Base-by-base conservation (phyloP, 1,284 basidiomycete species). In the Cryptococcus sp. region DNA sequence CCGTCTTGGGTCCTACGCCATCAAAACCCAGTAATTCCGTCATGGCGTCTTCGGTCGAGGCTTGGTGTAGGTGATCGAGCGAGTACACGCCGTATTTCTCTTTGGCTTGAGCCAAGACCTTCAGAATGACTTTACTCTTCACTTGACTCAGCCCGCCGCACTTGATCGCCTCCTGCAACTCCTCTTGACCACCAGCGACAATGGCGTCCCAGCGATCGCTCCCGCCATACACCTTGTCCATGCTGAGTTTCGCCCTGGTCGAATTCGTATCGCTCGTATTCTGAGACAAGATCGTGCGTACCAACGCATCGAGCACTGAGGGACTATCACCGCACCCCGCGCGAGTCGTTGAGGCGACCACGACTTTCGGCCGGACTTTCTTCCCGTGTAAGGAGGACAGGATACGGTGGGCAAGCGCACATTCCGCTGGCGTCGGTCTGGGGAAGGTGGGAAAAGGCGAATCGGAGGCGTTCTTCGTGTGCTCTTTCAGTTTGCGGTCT, bases 1-100 rank as follows among this genome's bases (percentile, higher is more conserved):
- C 88, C 0, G 88, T 90, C 78, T 91, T 91, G 1, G 87, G 86
- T 0, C 89, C 89, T 3, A 91, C 87, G 0, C 88, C 87, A 47
- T 85, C 80, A 62, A 86, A 87, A 5, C 83, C 81, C n/a, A 88
- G 81, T 19, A 89, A 80, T 64, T 86, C 86, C 60, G 82, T 77
- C 87, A 89, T 90, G 22, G 86, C 85, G 38, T 84, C 82, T 40
- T 84, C 83, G 69, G 89, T 84, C 1, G 82, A 66, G 42, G 78
- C 60, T 47, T 67, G 25, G 55, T 82, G 77, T n/a, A 77, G 66
- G 56, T 78, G 75, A 51, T 81, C 78, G 0, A 86, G 64, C 22
- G 68, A 64, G 50, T 69, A 72, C 15, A 46, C 39, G 15, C 68
- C 67, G 53, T 88, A 84, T 53, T 82, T 81, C 55, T 78, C 80